Evolutionary conservation across 257 asterid species (phyloP), one percentile per base, ranked within the genome.

Genomic region (Lithospermum erythrorhizon): DNA sequence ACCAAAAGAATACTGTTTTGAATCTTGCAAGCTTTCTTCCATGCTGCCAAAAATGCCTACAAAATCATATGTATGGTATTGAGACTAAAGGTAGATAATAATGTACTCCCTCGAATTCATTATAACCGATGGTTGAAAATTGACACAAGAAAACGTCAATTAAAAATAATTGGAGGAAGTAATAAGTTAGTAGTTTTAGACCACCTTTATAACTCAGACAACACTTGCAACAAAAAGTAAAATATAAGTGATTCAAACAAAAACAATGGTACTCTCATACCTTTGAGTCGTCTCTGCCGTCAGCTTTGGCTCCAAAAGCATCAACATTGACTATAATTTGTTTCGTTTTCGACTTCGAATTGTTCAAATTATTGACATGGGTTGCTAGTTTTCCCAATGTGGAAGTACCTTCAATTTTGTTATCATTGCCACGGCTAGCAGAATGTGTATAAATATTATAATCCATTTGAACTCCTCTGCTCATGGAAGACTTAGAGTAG

Each of bases 21-120:
- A 9, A 65, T 57, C 53, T 84, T 75, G 68, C 96, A 88, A 52
- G 88, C 90, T 66, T 57, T 74, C 57, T 74, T 76, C 98, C 98
- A 91, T 58, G 94, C 94, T 20, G 54, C 65, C 61, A 64, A 61
- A 61, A 91, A 88, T 72, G 98, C 96, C 98, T 91, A 76, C 45
- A 59, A 62, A 8, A 66, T 9, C 2, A 21, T 49, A 70, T 37
- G 45, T 58, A 55, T 21, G 1, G 21, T 2, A 2, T 2, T n/a
- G 6, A 25, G 6, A 51, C 58, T 24, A 13, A 2, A 1, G 9
- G 32, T 8, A 59, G 20, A 37, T 53, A 3, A 5, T 27, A 23
- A 19, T 52, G 8, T n/a, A n/a, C n/a, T n/a, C 45, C 9, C 45
- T 32, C 1, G 45, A 32, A 9, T 32, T 3, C 45, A n/a, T n/a